Evolutionary conservation across 106 monocot species (phyloP), one percentile per base, ranked within the genome.

Genomic region (Iris macrosiphon): DNA sequence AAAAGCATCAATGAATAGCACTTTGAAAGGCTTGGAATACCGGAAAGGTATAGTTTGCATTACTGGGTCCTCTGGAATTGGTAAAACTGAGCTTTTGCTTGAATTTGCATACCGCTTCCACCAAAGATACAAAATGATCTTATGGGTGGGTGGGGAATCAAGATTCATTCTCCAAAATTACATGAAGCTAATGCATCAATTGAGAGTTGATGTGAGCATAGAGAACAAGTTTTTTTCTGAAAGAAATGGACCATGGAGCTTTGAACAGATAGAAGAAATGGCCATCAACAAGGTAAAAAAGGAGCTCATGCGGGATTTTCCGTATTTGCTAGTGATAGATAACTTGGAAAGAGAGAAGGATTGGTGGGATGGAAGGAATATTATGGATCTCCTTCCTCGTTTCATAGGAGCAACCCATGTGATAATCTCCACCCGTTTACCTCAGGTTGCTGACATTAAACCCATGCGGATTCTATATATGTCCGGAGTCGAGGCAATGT

Each of bases 131-230:
- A 93, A 84, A 65, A 75, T 43, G 72, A 68, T 93, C 0, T 45
- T 93, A 17, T 93, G 93, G 93, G 38, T 93, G 12, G 31, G 72
- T 15, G 93, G 93, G 1, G 83, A 88, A 59, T 51, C 66, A 28
- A 77, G 75, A 22, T 88, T 73, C 28, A 21, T 88, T 15, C 61
- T 80, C 3, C 33, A 66, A 46, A 84, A 78, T 29, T 93, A 84
- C 28, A 50, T 88, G 64, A 88, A 84, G 25, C 60, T 93, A 24
- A 30, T 68, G 1, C 54, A 69, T 27, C 33, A 34, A 9, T 24
- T 93, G 3, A 84, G 77, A 40, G 52, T 93, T 1, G 87, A 83
- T 33, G 43, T 67, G 15, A 39, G 45, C 15, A n/a, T 71, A 3
- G 64, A 62, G 34, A 60, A 49, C 22, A 59, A 67, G 2, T 4